A percentile compares a stretch with the other conserved stretches of the same genome.
Evolutionary conservation across 75 land plant species (phyloP).

Genomic region (Ceratopteris richardii): DNA sequence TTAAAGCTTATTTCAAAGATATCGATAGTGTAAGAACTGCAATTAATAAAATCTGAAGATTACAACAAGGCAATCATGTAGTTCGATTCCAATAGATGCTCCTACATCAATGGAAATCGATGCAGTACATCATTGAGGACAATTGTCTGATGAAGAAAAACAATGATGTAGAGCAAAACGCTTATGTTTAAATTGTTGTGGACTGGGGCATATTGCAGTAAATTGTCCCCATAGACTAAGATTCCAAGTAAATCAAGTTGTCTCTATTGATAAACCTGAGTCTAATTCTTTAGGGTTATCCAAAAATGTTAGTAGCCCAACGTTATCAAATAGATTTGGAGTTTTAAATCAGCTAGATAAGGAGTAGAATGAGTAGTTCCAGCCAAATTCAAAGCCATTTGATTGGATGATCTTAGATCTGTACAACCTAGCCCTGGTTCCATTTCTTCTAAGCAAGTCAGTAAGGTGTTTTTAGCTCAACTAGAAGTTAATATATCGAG

Average conservation of each 20-base stretch:
- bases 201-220: not conserved
- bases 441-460: not conserved
- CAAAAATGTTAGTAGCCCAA: not conserved
- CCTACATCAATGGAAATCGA: not conserved
- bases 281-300: not conserved
- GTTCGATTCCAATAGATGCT: too few relatives aligned
- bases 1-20: not conserved
- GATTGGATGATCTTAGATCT: not conserved
- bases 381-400: not conserved
- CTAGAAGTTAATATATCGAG: too few relatives aligned
- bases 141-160: not conserved
- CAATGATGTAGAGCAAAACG: not conserved
- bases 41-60: not conserved
- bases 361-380: not conserved
- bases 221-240: not conserved
- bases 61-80: not conserved
- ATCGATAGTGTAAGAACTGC: not conserved
- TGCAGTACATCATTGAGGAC: not conserved
- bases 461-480: too few relatives aligned
- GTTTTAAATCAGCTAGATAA: not conserved
- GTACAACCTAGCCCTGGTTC: not conserved
- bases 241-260: not conserved
- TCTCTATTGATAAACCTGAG: not conserved
- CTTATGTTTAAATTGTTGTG: not conserved
- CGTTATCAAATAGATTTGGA: not conserved